A percentile compares a stretch with the other conserved stretches of the same genome.
phyloP scores from a whole-genome alignment of 176 grass and related monocot species.

The Lolium rigidum region DNA sequence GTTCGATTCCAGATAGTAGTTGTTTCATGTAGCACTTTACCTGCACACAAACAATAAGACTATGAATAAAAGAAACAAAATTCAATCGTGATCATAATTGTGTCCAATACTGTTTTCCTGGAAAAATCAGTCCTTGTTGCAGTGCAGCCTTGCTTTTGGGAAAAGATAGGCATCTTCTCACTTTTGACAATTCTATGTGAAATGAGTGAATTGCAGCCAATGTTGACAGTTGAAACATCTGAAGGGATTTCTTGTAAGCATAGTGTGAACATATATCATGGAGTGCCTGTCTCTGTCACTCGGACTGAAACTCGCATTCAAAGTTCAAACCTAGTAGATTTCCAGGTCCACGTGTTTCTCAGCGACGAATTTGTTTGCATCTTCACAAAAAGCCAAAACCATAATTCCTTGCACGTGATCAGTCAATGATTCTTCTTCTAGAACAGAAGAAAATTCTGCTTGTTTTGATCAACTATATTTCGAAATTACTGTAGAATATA shows the following conservation, averaged over 20 bases:
- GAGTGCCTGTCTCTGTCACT: slow-evolving; percentile 33
- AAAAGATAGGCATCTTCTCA: background rate
- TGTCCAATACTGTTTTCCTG: background rate
- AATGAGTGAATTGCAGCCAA: slow-evolving; percentile 36
- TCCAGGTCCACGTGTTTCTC: slow-evolving; percentile 29
- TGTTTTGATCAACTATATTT: too few relatives aligned
- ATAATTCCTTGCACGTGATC: background rate
- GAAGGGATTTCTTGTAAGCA: slow-evolving; percentile 32
- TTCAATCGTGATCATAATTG: slow-evolving; percentile 2
- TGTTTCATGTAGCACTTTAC: slow-evolving; percentile 98
- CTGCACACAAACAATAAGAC: slow-evolving; percentile 46
- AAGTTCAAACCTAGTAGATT: slow-evolving; percentile 46
- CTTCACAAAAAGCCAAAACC: slow-evolving; percentile 25
- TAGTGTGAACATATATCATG: background rate
- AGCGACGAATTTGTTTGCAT: slow-evolving; percentile 34
- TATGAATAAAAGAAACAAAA: slow-evolving; percentile 25
- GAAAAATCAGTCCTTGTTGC: slow-evolving; percentile 17
- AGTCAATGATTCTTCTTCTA: slow-evolving; percentile 48
- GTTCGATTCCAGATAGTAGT: slow-evolving; percentile 76
- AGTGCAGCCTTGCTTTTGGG: background rate
- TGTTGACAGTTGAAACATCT: slow-evolving; percentile 48
- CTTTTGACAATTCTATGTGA: slow-evolving; percentile 29
- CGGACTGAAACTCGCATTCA: slow-evolving; percentile 37
- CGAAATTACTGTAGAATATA: too few relatives aligned
- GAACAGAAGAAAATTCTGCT: slow-evolving; percentile 11